A percentile compares a stretch with the other conserved stretches of the same genome.
Conservation (phyloP, 2,329 filamentous ascomycete genomes). For the Colletotrichum tropicale region DNA sequence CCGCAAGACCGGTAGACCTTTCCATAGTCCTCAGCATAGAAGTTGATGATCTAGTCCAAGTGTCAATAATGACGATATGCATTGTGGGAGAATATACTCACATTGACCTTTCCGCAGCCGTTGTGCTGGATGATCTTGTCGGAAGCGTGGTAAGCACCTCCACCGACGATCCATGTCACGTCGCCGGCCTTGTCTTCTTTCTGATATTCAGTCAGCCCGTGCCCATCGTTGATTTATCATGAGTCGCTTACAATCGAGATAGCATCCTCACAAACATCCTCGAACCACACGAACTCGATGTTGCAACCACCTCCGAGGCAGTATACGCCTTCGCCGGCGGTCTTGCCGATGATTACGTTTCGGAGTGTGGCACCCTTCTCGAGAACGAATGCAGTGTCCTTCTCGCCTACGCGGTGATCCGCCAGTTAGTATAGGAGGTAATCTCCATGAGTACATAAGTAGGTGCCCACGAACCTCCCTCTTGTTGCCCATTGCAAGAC, state of each 20-base stretch:
- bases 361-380: slow-evolving; percentile 45
- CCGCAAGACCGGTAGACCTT: slow-evolving; percentile 49
- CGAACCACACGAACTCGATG: slow-evolving; percentile 29
- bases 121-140: slow-evolving; percentile 47
- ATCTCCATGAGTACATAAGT: background rate
- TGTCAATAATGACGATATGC: background rate
- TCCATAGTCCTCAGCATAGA: slow-evolving; percentile 50
- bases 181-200: slow-evolving; percentile 24
- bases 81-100: background rate
- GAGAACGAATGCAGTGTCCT: slow-evolving; percentile 48
- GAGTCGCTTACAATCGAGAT: slow-evolving; percentile 23
- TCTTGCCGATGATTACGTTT: slow-evolving; percentile 51
- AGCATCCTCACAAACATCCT: slow-evolving; percentile 30
- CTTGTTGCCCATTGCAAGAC: slow-evolving; percentile 42
- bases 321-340: slow-evolving; percentile 28
- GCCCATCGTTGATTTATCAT: too few species aligned
- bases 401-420: slow-evolving; percentile 27
- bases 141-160: slow-evolving; percentile 39
- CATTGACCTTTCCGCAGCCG: slow-evolving; percentile 35
- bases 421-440: background rate
- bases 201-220: background rate
- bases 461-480: slow-evolving; percentile 30
- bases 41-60: slow-evolving; percentile 32
- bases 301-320: slow-evolving; percentile 29
- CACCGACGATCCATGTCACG: slow-evolving; percentile 38